Conservation (phyloP, 805 yeast genomes). For the Kregervanrija pseudodelftensis region DNA sequence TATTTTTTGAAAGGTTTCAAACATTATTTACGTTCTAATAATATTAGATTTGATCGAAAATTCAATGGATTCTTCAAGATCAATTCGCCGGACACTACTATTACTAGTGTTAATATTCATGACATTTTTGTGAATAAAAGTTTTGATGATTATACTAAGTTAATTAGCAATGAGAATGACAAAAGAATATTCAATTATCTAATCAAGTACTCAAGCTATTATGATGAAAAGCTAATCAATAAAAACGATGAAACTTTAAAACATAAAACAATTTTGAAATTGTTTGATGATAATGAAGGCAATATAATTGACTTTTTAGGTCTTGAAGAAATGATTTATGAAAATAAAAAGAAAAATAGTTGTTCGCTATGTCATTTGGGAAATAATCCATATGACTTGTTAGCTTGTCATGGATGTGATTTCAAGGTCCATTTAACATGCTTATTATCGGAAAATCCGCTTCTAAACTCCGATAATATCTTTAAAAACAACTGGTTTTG, state of each 20-base stretch:
- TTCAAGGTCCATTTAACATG: conserved; percentile 62
- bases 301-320: not conserved
- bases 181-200: conserved; percentile 10
- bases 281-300: too few relatives aligned
- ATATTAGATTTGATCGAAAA: not conserved
- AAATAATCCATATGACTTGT: conserved; percentile 38
- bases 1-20: conserved; percentile 57
- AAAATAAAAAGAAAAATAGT: conserved; percentile 14
- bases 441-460: conserved; percentile 34
- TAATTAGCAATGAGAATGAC: conserved; percentile 6
- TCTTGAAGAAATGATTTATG: conserved; percentile 14
- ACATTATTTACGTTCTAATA: conserved; percentile 46
- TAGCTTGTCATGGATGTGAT: conserved; percentile 72
- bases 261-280: too few relatives aligned
- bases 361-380: conserved; percentile 38
- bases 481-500: conserved; percentile 75
- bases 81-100: too few relatives aligned
- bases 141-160: conserved; percentile 2
- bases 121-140: conserved; percentile 21
- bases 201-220: conserved; percentile 13
- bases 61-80: too few relatives aligned
- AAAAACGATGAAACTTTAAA: too few relatives aligned
- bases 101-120: conserved; percentile 12
- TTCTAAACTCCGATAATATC: conserved; percentile 28
- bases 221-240: too few relatives aligned